Conservation (phyloP, 2,329 filamentous ascomycete genomes). For the Colletotrichum theobromicola region DNA sequence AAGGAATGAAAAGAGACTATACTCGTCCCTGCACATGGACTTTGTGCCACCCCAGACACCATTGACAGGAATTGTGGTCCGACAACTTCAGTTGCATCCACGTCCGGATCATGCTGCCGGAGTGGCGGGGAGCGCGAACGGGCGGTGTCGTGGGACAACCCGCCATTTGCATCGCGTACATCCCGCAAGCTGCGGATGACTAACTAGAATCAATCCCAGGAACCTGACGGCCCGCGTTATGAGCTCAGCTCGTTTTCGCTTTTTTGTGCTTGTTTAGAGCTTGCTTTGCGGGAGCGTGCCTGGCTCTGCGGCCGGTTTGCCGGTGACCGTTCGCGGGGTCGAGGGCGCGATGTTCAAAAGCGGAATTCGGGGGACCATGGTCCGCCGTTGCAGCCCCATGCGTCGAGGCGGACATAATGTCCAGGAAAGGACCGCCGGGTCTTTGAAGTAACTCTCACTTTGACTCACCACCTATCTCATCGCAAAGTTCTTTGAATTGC, state of each 20-base stretch:
- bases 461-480: background rate
- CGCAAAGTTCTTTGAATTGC: rapidly evolving
- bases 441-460: background rate
- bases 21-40: background rate
- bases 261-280: background rate
- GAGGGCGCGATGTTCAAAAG: slow-evolving; percentile 1
- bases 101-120: background rate
- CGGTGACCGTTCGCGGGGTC: background rate
- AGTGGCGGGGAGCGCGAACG: background rate
- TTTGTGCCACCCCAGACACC: background rate
- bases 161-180: background rate
- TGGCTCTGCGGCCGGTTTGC: background rate
- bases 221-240: background rate
- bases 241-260: background rate
- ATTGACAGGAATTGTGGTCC: background rate
- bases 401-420: background rate
- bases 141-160: background rate
- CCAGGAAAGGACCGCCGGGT: background rate
- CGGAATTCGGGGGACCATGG: slow-evolving; percentile 8
- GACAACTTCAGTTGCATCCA: background rate
- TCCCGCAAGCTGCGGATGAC: background rate
- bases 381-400: slow-evolving; percentile 15
- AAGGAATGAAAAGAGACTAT: background rate
- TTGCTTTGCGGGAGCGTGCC: background rate
- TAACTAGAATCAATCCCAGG: background rate